Conservation (phyloP, 1,284 basidiomycete species). For the Papiliotrema fonsecae region DNA sequence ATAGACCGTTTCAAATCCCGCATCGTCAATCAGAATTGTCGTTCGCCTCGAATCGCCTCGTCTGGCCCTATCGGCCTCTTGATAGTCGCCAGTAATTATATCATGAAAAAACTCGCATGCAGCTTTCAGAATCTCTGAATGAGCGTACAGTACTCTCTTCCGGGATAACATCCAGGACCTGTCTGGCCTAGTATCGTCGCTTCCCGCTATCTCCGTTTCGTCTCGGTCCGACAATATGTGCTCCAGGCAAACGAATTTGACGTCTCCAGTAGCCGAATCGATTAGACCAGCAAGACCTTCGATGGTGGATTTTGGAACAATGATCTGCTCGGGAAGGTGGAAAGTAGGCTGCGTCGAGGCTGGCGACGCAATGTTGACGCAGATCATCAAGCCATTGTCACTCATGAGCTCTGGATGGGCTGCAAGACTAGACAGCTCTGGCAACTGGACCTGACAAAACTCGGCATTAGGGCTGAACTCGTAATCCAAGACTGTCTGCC, state of each 20-base stretch:
- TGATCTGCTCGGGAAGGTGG: conserved; percentile 50
- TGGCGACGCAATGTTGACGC: conserved; percentile 60
- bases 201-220: neutral
- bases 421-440: conserved; percentile 59
- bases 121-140: conserved; percentile 66
- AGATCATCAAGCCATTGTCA: conserved; percentile 63
- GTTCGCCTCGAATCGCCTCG: conserved; percentile 11
- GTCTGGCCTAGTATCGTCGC: neutral
- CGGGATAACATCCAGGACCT: conserved; percentile 6
- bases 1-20: conserved; percentile 74
- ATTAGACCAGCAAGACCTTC: conserved; percentile 48
- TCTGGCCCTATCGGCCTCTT: conserved; percentile 52
- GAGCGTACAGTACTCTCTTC: conserved; percentile 64
- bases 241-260: conserved; percentile 67
- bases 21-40: conserved; percentile 62
- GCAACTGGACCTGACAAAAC: conserved; percentile 67
- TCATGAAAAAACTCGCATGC: conserved; percentile 76
- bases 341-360: conserved; percentile 59
- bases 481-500: conserved; percentile 66
- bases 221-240: conserved; percentile 35
- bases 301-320: conserved; percentile 57
- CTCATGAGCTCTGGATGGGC: conserved; percentile 57
- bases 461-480: conserved; percentile 62
- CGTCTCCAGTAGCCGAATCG: conserved; percentile 51
- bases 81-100: conserved; percentile 68